phyloP scores from a whole-genome alignment of 1,284 basidiomycete genomes.

The Exobasidium cylindrosporum region DNA sequence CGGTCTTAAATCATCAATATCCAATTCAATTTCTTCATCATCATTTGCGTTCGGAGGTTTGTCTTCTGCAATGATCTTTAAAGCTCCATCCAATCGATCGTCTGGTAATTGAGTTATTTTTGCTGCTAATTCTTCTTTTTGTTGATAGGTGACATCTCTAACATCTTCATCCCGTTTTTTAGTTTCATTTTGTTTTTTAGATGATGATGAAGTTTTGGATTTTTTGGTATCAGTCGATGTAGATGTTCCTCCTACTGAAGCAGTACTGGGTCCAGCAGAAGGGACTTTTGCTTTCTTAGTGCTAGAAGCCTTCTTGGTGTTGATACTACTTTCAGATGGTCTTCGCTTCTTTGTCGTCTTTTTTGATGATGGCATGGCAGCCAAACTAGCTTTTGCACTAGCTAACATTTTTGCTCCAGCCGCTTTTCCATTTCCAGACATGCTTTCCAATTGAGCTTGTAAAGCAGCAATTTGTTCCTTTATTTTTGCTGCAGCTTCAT shows the following conservation, averaged over 20 bases:
- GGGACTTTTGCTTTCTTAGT: constrained; percentile 31
- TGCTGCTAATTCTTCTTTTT: constrained; percentile 53
- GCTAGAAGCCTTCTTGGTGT: constrained; percentile 6
- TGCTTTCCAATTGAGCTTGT: constrained; percentile 36
- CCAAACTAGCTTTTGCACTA: constrained; percentile 20
- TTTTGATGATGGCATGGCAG: constrained; percentile 29
- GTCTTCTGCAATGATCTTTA: constrained; percentile 55
- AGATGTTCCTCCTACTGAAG: constrained; percentile 28
- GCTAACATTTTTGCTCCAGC: constrained; percentile 21
- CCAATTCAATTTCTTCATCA: constrained; percentile 55
- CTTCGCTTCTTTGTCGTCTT: constrained; percentile 26
- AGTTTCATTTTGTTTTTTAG: constrained; percentile 10
- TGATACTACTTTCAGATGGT: constrained; percentile 12
- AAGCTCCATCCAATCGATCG: constrained; percentile 52
- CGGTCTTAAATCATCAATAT: constrained; percentile 53
- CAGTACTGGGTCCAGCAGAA: constrained; percentile 16
- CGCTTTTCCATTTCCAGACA: constrained; percentile 35
- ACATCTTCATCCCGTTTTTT: constrained; percentile 42
- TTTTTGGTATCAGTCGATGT: constrained; percentile 12
- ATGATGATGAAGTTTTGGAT: constrained; percentile 14
- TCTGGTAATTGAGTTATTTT: constrained; percentile 54
- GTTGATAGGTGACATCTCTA: constrained; percentile 51
- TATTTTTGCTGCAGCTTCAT: constrained; percentile 24
- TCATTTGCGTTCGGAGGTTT: constrained; percentile 48
- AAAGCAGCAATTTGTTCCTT: constrained; percentile 44